phyloP scores from a whole-genome alignment of 768 basidiomycete genomes.

The Amanita rimosa region DNA sequence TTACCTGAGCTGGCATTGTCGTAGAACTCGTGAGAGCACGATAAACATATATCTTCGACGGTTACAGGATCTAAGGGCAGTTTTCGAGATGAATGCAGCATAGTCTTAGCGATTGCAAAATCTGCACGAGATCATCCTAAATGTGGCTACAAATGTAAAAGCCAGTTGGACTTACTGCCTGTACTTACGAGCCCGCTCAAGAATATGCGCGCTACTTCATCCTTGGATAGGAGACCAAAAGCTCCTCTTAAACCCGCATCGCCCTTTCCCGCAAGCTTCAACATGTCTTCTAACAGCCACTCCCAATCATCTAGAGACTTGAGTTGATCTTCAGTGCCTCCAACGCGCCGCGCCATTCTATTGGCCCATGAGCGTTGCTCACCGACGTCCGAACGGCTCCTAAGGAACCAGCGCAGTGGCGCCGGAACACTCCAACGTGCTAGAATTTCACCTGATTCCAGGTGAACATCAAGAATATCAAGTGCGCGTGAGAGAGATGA shows the following conservation, averaged over 20 bases:
- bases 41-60: conserved; percentile 72
- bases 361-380: conserved; percentile 84
- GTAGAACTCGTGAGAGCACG: conserved; percentile 82
- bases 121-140: conserved; percentile 24
- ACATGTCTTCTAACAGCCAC: conserved; percentile 83
- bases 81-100: conserved; percentile 39
- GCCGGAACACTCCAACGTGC: conserved; percentile 80
- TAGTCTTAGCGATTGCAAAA: conserved; percentile 53
- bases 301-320: conserved; percentile 72
- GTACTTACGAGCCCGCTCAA: conserved; percentile 77
- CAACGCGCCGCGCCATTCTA: conserved; percentile 67
- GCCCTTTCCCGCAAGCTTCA: conserved; percentile 57
- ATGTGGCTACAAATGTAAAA: conserved; percentile 6
- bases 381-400: conserved; percentile 47
- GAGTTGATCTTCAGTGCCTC: conserved; percentile 40
- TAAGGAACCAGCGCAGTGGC: conserved; percentile 84
- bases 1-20: conserved; percentile 92
- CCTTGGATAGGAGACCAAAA: conserved; percentile 60
- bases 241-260: conserved; percentile 61
- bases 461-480: conserved; percentile 88
- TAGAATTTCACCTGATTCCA: conserved; percentile 89
- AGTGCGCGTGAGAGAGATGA: conserved; percentile 70
- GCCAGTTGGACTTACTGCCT: conserved; percentile 58
- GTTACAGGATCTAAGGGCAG: conserved; percentile 35
- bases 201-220: conserved; percentile 76